Evolutionary conservation across 1,284 basidiomycete genomes (phyloP).

Genomic region (Pseudozyma sp.): DNA sequence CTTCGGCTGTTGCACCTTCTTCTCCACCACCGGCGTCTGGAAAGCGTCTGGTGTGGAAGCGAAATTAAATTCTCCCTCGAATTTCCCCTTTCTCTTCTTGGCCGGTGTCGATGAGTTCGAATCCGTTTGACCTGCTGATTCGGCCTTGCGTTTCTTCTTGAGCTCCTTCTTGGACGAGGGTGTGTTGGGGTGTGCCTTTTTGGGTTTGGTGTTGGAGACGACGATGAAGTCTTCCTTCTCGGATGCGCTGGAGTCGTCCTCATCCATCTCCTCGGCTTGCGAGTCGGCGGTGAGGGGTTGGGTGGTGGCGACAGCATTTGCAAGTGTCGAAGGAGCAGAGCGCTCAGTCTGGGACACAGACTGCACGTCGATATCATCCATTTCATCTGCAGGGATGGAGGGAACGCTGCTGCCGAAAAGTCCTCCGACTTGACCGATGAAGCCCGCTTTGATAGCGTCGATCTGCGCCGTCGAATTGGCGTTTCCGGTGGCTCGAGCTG

Average conservation of each 20-base stretch:
- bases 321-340: background rate
- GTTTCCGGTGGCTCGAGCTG: background rate
- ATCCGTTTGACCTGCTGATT: background rate
- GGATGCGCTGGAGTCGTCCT: background rate
- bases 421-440: slow-evolving; percentile 17
- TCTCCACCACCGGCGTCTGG: slow-evolving; percentile 2
- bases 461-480: background rate
- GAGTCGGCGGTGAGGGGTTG: background rate
- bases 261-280: background rate
- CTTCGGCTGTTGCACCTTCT: background rate
- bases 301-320: background rate
- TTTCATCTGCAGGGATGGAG: background rate
- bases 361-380: slow-evolving; percentile 3
- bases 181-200: background rate
- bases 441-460: slow-evolving; percentile 35
- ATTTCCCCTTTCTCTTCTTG: slow-evolving; percentile 33
- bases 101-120: background rate
- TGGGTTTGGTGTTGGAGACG: slow-evolving; percentile 22
- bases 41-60: slow-evolving; percentile 21
- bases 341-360: background rate
- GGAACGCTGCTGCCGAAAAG: slow-evolving; percentile 6
- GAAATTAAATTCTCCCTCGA: slow-evolving; percentile 37
- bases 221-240: slow-evolving; percentile 41
- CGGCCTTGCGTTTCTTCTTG: slow-evolving; percentile 43
- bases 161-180: slow-evolving; percentile 20